phyloP scores from a whole-genome alignment of 768 basidiomycete genomes.

The Sporobolomyces pararoseus region DNA sequence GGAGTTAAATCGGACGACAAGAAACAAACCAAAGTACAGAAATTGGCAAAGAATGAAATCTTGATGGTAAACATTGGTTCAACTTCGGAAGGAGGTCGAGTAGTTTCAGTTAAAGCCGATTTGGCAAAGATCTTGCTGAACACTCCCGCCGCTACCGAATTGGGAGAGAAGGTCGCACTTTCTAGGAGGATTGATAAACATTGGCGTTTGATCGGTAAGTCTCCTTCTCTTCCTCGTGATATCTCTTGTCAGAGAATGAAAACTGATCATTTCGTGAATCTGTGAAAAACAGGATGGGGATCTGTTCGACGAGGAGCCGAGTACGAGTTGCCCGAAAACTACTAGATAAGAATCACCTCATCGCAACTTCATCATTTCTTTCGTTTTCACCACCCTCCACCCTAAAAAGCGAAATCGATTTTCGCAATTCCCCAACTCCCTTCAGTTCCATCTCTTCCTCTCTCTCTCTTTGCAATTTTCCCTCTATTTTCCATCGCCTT shows the following conservation, averaged over 20 bases:
- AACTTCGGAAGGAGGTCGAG: constrained; percentile 92
- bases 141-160: constrained; percentile 89
- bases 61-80: constrained; percentile 97
- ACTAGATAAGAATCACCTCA: no score
- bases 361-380: no score
- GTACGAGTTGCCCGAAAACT: constrained; percentile 36
- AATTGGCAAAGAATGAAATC: constrained; percentile 84
- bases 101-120: constrained; percentile 89
- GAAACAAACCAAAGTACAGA: constrained; percentile 87
- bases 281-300: constrained; percentile 32
- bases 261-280: no score
- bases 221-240: background rate
- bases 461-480: background rate
- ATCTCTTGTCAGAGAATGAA: background rate
- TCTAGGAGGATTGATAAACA: constrained; percentile 86
- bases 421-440: background rate
- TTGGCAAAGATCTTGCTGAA: constrained; percentile 82
- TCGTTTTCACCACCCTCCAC: background rate
- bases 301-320: constrained; percentile 32
- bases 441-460: no score
- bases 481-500: background rate
- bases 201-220: constrained; percentile 43
- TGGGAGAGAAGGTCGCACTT: constrained; percentile 95
- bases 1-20: constrained; percentile 99
- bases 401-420: background rate